Base-by-base conservation (phyloP, 805 yeast species). In the Hanseniaspora lindneri region DNA sequence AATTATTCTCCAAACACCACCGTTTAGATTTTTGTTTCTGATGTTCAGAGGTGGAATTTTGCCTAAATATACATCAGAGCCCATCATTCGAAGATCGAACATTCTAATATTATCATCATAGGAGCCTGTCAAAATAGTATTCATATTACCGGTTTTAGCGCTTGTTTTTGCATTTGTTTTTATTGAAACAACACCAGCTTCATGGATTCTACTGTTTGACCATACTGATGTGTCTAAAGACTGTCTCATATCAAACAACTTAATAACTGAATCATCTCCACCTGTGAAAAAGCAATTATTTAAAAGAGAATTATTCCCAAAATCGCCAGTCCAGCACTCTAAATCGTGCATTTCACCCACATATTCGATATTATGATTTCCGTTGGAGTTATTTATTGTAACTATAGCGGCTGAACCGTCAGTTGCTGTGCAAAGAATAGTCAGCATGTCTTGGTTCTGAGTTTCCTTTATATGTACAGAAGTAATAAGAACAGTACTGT, bases 1-100 rank as follows among this genome's bases (percentile, higher is more conserved):
- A 7, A 77, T 66, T 51, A 92, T 69, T 56, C 95, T 69, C 98
- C 98, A 89, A 2, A 89, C 97, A 1, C 98, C 98, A 5, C 98
- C 97, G 1, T 86, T 88, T 3, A 92, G 66, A 41, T 79, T 73
- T 25, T 68, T 61, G 37, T 67, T 66, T 13, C 68, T 62, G 5
- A 47, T 25, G n/a, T 60, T 58, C 0, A 69, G 67, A 27, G 62
- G 64, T 0, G 89, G 89, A 1, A 73, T 65, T n/a, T 68, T 57
- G 1, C 82, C 80, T 62, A 66, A 61, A 60, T 56, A 68, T 68
- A 54, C 55, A 66, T 55, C 58, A 60, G 64, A 57, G 71, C 72
- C 64, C 14, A 70, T 56, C 52, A 76, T 71, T 51, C 95, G 64
- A 39, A 85, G 58, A 63, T 88, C 96, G 32, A 85, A 66, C 0